Base-by-base conservation (phyloP, 805 yeast genomes). In the Candida tallmaniae region DNA sequence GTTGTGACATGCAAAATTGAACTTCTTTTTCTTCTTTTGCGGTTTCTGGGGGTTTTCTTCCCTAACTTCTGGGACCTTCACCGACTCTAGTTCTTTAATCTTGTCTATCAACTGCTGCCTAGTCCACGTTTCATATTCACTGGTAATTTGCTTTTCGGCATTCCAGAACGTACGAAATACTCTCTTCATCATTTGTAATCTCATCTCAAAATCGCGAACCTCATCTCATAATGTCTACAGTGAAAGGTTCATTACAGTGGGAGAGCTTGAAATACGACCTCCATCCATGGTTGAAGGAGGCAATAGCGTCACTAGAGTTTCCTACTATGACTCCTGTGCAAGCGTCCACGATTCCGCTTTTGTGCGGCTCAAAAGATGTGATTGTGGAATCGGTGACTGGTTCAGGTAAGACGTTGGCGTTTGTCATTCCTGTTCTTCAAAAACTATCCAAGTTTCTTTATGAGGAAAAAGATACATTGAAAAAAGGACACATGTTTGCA, bases 321-420 rank as follows among this genome's bases (percentile, higher is more conserved):
- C 73, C 75, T 2, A 55, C 74, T 9, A 87, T 90, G 96, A 93
- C 98, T 0, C 96, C 98, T 0, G 98, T 93, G 0, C 98, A 93
- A 54, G 97, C 98, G 0, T 77, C 97, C 0, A 80, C 94, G 0
- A 83, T 93, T 32, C 98, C 98, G 0, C 62, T 89, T 40, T 74
- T 93, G 44, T 60, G 81, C 15, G 78, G 78, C 13, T 83, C 88
- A 52, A 90, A 90, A 51, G 98, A 93, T 60, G 96, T 93, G 3
- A 93, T 93, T 6, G 97, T 88, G 1, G 97, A 93, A 54, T 95
- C 97, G 0, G 96, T 87, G 1, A 93, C 98, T 0, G 98, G 98
- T 0, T 88, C 97, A 0, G 98, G 98, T n/a, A 93, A 93, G 55
- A 93, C 98, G 0, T 57, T 89, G n/a, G 83, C 97, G 3, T 93